Conservation (phyloP, 2,329 filamentous ascomycete genomes). For the Penicillium thymicola region DNA sequence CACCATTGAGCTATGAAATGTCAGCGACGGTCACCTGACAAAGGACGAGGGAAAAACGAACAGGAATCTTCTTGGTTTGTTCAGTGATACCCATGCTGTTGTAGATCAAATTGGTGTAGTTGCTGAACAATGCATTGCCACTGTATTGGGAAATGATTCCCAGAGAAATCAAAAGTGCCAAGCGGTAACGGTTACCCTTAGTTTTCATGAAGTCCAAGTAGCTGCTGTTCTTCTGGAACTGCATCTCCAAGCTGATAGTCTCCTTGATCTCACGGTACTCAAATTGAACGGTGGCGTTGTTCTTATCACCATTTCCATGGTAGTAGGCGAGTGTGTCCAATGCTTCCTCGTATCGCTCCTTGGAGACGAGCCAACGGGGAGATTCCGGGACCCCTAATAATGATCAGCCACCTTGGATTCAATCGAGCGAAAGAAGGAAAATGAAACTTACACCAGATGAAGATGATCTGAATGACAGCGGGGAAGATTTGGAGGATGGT, state of each 20-base stretch:
- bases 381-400: constrained; percentile 56
- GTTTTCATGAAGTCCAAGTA: constrained; percentile 63
- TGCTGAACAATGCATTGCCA: constrained; percentile 64
- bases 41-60: constrained; percentile 27
- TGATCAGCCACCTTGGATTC: not conserved
- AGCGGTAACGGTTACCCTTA: constrained; percentile 61
- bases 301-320: constrained; percentile 59
- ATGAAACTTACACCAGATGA: constrained; percentile 53
- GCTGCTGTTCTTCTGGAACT: constrained; percentile 47
- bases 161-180: constrained; percentile 60
- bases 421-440: not conserved
- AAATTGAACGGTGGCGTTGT: constrained; percentile 62
- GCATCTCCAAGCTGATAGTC: constrained; percentile 58
- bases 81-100: constrained; percentile 58
- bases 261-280: constrained; percentile 66
- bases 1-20: constrained; percentile 47
- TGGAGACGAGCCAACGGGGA: constrained; percentile 62
- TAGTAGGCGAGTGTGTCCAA: constrained; percentile 60
- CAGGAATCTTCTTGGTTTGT: constrained; percentile 55
- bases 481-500: constrained; percentile 63
- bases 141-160: constrained; percentile 67
- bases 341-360: constrained; percentile 62
- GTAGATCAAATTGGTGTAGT: constrained; percentile 64
- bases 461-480: constrained; percentile 60
- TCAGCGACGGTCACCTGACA: constrained; percentile 13